phyloP scores from a whole-genome alignment of 2,329 filamentous ascomycete genomes.

The Xylaria sp. region DNA sequence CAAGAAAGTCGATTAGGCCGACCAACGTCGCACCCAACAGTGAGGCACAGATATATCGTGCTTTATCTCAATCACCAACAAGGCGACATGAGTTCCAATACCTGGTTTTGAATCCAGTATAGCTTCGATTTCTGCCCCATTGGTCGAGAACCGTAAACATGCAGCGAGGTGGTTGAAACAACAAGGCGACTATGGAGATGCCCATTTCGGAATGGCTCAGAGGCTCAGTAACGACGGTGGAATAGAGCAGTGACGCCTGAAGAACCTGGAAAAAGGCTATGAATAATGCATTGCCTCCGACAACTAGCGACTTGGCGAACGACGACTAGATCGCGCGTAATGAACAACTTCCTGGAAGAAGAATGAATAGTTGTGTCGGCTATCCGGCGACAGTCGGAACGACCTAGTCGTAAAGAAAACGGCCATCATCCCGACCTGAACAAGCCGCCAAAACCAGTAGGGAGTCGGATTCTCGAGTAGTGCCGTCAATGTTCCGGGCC shows the following conservation, averaged over 20 bases:
- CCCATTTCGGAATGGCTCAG: background rate
- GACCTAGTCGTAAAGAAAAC: background rate
- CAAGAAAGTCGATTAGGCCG: background rate
- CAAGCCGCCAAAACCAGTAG: background rate
- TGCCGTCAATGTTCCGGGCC: background rate
- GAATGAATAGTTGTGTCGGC: background rate
- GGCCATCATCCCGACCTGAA: background rate
- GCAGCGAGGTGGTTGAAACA: background rate
- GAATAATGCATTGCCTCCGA: background rate
- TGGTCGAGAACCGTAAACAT: background rate
- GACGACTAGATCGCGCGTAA: background rate
- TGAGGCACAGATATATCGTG: background rate
- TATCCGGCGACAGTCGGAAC: background rate
- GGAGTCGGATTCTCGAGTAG: background rate
- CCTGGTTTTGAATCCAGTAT: background rate
- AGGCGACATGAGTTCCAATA: background rate
- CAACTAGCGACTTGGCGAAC: background rate
- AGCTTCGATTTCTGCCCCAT: background rate
- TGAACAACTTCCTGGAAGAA: background rate
- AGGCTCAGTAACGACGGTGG: background rate
- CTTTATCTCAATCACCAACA: background rate
- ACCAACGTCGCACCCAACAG: background rate
- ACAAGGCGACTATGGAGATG: background rate
- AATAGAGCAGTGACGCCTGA: background rate
- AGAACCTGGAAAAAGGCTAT: background rate